Percentiles rank a stretch among this genome's conserved stretches.
Conservation (phyloP, 148 eudicot species). For the Amaranthus hypochondriacus region DNA sequence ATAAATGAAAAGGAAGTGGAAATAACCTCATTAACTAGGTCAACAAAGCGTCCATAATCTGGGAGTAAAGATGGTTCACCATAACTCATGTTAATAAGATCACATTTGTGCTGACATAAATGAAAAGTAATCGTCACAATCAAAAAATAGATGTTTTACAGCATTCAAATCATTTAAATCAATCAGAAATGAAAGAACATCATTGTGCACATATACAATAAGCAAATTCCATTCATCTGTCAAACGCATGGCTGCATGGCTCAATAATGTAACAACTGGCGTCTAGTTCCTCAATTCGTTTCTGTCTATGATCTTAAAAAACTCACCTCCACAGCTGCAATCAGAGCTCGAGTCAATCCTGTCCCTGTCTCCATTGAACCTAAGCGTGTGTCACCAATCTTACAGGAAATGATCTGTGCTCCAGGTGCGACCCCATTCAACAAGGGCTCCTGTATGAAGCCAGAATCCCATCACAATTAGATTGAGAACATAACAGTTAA, state of each 20-base stretch:
- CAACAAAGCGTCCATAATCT: slow-evolving; percentile 98
- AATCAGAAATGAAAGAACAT: background rate
- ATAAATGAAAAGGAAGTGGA: background rate
- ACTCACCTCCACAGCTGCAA: slow-evolving; percentile 91
- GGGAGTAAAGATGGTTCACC: slow-evolving; percentile 91
- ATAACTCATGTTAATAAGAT: slow-evolving; percentile 97
- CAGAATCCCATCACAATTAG: background rate
- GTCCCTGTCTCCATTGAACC: slow-evolving; percentile 99
- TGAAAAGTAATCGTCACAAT: slow-evolving; percentile 1
- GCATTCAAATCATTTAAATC: background rate
- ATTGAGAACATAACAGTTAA: slow-evolving; percentile 1
- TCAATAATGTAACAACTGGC: background rate
- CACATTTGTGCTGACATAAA: slow-evolving; percentile 82
- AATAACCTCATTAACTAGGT: slow-evolving; percentile 82
- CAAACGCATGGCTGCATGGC: background rate
- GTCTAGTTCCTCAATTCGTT: background rate
- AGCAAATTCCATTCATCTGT: background rate
- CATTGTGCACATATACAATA: background rate
- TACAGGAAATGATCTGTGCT: slow-evolving; percentile 93
- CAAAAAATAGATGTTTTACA: slow-evolving; percentile 4
- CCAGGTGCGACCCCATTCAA: slow-evolving; percentile 99
- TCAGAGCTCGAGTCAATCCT: slow-evolving; percentile 85
- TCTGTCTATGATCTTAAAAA: background rate
- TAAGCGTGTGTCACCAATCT: slow-evolving; percentile 91
- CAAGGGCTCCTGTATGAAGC: slow-evolving; percentile 63